Percentiles rank a stretch among this genome's conserved stretches.
These are phyloP conservation scores for Candida fluviatilis DNA, from an alignment of 805 yeast genomes.

Conservation along the genomic window DNA sequence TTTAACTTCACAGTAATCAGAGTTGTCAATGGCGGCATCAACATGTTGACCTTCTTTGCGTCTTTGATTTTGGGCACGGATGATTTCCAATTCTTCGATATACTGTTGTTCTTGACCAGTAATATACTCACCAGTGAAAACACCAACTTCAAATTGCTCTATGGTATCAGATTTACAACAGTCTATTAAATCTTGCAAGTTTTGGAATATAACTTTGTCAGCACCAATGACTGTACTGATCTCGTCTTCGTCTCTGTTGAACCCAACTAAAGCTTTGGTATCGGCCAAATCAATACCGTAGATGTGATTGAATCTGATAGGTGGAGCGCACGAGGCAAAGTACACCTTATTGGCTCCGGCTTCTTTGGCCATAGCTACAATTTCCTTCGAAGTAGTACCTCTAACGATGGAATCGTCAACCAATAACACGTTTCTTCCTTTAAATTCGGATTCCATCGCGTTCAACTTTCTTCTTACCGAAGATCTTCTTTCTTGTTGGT, in stretches of 20 bases:
- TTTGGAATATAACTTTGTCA: slow-evolving; percentile 86
- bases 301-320: slow-evolving; percentile 93
- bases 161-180: slow-evolving; percentile 61
- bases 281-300: slow-evolving; percentile 98
- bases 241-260: slow-evolving; percentile 66
- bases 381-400: slow-evolving; percentile 96
- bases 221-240: slow-evolving; percentile 81
- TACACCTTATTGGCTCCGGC: slow-evolving; percentile 96
- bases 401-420: slow-evolving; percentile 98
- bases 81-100: slow-evolving; percentile 72
- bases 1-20: slow-evolving; percentile 61
- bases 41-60: slow-evolving; percentile 33
- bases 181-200: slow-evolving; percentile 72
- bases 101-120: slow-evolving; percentile 91
- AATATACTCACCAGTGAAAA: slow-evolving; percentile 88
- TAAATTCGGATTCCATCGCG: slow-evolving; percentile 93
- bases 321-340: slow-evolving; percentile 97
- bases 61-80: slow-evolving; percentile 74
- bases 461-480: slow-evolving; percentile 92
- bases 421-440: slow-evolving; percentile 75
- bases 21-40: slow-evolving; percentile 37
- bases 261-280: slow-evolving; percentile 89
- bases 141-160: slow-evolving; percentile 87
- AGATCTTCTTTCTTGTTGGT: slow-evolving; percentile 89
- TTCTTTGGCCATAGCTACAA: slow-evolving; percentile 96